Evolutionary conservation across 495 filamentous ascomycete species (phyloP).

Genomic region (Aspergillus steynii): DNA sequence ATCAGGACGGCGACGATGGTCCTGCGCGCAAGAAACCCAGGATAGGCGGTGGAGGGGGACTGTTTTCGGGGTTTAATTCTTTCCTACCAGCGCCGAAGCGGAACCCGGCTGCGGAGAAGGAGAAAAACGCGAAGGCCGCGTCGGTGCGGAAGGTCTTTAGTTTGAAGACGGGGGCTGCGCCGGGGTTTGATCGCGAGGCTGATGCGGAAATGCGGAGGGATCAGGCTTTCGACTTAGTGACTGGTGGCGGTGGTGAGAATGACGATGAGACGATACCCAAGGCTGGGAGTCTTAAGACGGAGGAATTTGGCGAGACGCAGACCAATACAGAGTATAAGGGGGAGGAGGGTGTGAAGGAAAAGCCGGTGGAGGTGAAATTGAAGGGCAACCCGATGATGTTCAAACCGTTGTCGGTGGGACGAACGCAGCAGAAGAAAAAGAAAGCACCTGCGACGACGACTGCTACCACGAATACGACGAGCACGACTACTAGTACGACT

Average conservation of each 20-base stretch:
- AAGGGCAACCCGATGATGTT: slow-evolving; percentile 83
- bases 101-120: slow-evolving; percentile 23
- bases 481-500: slow-evolving; percentile 15
- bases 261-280: slow-evolving; percentile 21
- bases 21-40: slow-evolving; percentile 73
- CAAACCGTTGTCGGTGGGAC: slow-evolving; percentile 77
- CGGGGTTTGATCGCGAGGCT: slow-evolving; percentile 69
- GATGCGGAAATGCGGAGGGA: slow-evolving; percentile 44
- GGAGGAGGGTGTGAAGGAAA: slow-evolving; percentile 25
- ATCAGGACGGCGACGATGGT: slow-evolving; percentile 48
- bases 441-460: slow-evolving; percentile 4
- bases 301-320: slow-evolving; percentile 11
- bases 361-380: slow-evolving; percentile 60
- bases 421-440: slow-evolving; percentile 70
- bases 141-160: slow-evolving; percentile 51
- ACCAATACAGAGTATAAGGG: slow-evolving; percentile 11
- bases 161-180: slow-evolving; percentile 76
- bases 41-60: slow-evolving; percentile 51
- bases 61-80: slow-evolving; percentile 77
- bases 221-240: slow-evolving; percentile 15
- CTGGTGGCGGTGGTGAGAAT: slow-evolving; percentile 14
- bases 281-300: slow-evolving; percentile 18
- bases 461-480: slow-evolving; percentile 15
- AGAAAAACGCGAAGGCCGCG: slow-evolving; percentile 36
- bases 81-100: slow-evolving; percentile 87